These are phyloP conservation scores for Thraustochytrium striatum DNA, from an alignment of 352 stramenopile species.

Conservation along the genomic window DNA sequence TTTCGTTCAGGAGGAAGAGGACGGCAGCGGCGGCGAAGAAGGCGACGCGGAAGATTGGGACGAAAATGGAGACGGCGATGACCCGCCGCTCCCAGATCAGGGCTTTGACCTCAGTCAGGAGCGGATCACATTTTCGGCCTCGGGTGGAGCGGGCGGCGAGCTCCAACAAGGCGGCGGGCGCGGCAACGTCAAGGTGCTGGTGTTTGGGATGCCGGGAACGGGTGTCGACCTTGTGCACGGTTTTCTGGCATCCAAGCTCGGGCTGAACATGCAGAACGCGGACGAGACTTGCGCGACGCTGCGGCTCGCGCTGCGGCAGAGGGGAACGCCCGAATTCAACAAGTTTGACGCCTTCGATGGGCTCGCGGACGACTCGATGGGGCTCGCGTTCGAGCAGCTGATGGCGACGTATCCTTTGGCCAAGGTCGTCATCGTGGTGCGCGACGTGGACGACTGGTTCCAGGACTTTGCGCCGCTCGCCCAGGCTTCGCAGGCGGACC, in stretches of 20 bases:
- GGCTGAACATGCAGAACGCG: neutral
- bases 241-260: neutral
- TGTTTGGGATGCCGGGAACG: constrained; percentile 14
- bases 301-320: neutral
- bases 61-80: neutral
- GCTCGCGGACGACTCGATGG: constrained; percentile 10
- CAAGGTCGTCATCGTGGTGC: constrained; percentile 21
- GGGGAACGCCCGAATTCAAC: neutral
- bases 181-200: constrained; percentile 25
- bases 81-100: neutral
- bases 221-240: constrained; percentile 10
- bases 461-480: neutral
- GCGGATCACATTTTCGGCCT: too few species aligned
- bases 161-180: neutral
- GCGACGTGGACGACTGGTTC: constrained; percentile 26
- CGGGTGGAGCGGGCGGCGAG: neutral
- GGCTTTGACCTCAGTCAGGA: constrained; percentile 29
- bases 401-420: constrained; percentile 16
- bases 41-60: neutral
- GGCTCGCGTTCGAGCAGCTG: constrained; percentile 18
- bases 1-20: neutral
- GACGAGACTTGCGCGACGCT: neutral
- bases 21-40: neutral
- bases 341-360: constrained; percentile 33
- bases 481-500: neutral